A percentile compares a stretch with the other conserved stretches of the same genome.
Evolutionary conservation across 2,329 filamentous ascomycete species (phyloP).

Genomic region (Lachnellula subtilissima): DNA sequence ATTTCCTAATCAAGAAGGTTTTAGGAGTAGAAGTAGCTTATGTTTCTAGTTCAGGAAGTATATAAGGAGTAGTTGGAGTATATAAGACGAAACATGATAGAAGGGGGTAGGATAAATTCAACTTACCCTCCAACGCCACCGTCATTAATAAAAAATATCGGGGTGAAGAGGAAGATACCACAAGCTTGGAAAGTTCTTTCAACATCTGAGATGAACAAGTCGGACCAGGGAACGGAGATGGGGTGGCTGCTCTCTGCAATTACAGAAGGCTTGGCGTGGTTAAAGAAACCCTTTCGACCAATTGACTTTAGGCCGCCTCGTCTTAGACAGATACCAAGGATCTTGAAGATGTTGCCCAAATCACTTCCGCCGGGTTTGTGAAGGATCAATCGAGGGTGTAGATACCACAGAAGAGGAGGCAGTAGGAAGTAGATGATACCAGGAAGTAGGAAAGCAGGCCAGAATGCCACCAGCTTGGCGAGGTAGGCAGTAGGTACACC

Average conservation of each 20-base stretch:
- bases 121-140: slow-evolving; percentile 45
- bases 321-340: slow-evolving; percentile 38
- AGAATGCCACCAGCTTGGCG: slow-evolving; percentile 47
- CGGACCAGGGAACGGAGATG: slow-evolving; percentile 72
- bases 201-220: slow-evolving; percentile 76
- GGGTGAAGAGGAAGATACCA: slow-evolving; percentile 57
- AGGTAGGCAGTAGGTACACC: slow-evolving; percentile 40
- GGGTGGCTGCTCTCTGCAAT: slow-evolving; percentile 53
- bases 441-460: slow-evolving; percentile 40
- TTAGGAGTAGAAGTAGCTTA: too few species aligned
- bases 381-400: slow-evolving; percentile 39
- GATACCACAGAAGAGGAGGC: slow-evolving; percentile 43
- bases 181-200: slow-evolving; percentile 64
- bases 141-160: slow-evolving; percentile 37
- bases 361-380: slow-evolving; percentile 44
- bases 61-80: too few species aligned
- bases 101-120: too few species aligned
- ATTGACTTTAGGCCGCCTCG: slow-evolving; percentile 62
- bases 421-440: slow-evolving; percentile 60
- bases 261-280: slow-evolving; percentile 61
- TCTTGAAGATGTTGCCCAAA: slow-evolving; percentile 40
- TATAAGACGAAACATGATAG: too few species aligned
- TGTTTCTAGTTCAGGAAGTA: too few species aligned
- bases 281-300: slow-evolving; percentile 56
- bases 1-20: too few species aligned